Conservation (phyloP, 108 stramenopile species). For the Cyclostephanos tholiformis region DNA sequence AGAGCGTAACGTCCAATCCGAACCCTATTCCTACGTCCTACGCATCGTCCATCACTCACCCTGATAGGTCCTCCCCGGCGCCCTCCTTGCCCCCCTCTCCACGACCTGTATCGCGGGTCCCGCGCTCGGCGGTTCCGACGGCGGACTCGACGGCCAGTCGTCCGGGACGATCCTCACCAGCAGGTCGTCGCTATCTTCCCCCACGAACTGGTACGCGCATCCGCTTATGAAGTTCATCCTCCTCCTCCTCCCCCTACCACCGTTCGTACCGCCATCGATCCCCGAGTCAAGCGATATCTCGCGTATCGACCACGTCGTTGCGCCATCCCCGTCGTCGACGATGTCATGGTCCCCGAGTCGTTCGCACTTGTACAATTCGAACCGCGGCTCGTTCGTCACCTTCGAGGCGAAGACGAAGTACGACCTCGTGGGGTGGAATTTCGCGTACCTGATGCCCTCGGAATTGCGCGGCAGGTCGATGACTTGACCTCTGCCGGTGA, state of each 20-base stretch:
- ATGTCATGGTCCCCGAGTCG: not conserved
- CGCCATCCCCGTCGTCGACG: not conserved
- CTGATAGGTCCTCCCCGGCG: constrained; percentile 51
- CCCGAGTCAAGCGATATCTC: too few relatives aligned
- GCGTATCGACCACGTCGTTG: not conserved
- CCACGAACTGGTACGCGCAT: constrained; percentile 34
- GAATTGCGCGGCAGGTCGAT: constrained; percentile 25
- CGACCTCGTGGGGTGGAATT: constrained; percentile 23
- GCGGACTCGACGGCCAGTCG: constrained; percentile 6
- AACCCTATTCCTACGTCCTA: too few relatives aligned
- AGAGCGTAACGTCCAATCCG: too few relatives aligned
- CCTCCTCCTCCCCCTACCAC: not conserved
- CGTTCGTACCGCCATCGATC: not conserved
- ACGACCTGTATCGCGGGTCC: constrained; percentile 43
- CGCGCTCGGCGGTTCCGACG: constrained; percentile 24
- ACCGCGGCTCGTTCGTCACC: constrained; percentile 27
- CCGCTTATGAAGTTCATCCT: constrained; percentile 39
- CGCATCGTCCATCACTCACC: not conserved
- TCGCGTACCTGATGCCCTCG: constrained; percentile 40
- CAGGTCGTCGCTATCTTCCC: constrained; percentile 12
- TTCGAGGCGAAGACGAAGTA: constrained; percentile 42
- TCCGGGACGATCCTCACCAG: constrained; percentile 26
- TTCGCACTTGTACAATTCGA: constrained; percentile 46
- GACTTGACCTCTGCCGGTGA: not conserved
- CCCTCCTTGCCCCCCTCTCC: constrained; percentile 27